phyloP scores from a whole-genome alignment of 192 early-diverging fungal species.

The Coemansia erecta region DNA sequence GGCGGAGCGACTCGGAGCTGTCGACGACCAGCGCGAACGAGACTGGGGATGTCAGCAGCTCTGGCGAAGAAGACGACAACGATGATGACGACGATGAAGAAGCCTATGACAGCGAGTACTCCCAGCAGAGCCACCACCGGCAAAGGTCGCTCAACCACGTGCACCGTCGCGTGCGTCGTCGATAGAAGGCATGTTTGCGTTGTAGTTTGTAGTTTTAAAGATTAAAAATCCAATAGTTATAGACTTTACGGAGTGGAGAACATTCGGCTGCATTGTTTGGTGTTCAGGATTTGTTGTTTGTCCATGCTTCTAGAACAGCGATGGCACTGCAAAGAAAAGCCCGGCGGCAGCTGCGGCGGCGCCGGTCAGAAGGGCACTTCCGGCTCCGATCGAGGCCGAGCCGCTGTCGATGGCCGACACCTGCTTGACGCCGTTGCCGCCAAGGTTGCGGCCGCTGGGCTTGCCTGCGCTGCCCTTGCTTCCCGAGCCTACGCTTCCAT shows the following conservation, averaged over 20 bases:
- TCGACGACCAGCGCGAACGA: background rate
- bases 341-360: background rate
- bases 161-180: conserved; percentile 7
- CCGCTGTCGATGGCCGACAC: conserved; percentile 2
- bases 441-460: background rate
- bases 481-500: too few relatives aligned
- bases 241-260: background rate
- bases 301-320: background rate
- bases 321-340: background rate
- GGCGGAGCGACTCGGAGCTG: background rate
- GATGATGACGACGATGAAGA: background rate
- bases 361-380: too few relatives aligned
- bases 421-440: conserved; percentile 14
- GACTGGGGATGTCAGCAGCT: background rate
- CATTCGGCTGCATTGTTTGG: conserved; percentile 7
- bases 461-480: conserved; percentile 1
- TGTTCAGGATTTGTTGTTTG: background rate
- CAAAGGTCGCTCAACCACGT: background rate
- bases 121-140: background rate
- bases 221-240: background rate
- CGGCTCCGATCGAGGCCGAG: background rate
- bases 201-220: background rate
- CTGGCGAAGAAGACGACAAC: background rate
- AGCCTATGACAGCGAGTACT: background rate
- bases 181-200: background rate